Evolutionary conservation across 2,329 filamentous ascomycete species (phyloP), one percentile per base, ranked within the genome.

Genomic region (Trichoderma oligosporum): DNA sequence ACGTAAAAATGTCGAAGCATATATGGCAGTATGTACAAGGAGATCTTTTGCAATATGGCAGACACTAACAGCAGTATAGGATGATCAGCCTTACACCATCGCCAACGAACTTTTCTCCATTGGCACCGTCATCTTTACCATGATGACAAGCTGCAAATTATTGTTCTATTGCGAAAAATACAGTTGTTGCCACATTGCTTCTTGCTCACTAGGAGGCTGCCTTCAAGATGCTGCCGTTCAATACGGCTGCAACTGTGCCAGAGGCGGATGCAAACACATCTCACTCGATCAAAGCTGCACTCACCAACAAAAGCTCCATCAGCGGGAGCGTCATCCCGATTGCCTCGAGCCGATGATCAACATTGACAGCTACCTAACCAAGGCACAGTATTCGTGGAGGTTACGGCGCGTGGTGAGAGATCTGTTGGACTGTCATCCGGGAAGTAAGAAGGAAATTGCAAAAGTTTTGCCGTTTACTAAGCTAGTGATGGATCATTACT

Each of bases 71-170:
- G 11, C 38, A 0, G 4, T 12, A 3, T 49, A 73, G 71, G 48
- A 35, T 18, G 56, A 66, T 11, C 68, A 69, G 2, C 64, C 68
- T 0, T 76, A 76, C 58, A 72, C 72, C 1, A 61, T 69, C 22
- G 67, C 67, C 20, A 67, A 68, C 35, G 76, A 78, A 52, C 62
- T 76, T 31, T 71, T 64, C 62, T 66, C 69, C 24, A 66, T 78
- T 27, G 75, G 73, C 31, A 63, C 59, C 14, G 61, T 74, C 25
- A 59, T 78, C 44, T 74, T 72, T 60, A 68, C 65, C 48, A 77
- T 78, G 75, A 78, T 78, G 75, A 66, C 64, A 7, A 68, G 69
- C 6, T 35, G 45, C 4, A 14, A 42, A 8, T 63, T 56, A 20
- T 57, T 59, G 4, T 53, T 59, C 51, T 20, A 20, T 31, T 66